Conservation (phyloP, 495 filamentous ascomycete genomes). For the Neurospora pannonica region DNA sequence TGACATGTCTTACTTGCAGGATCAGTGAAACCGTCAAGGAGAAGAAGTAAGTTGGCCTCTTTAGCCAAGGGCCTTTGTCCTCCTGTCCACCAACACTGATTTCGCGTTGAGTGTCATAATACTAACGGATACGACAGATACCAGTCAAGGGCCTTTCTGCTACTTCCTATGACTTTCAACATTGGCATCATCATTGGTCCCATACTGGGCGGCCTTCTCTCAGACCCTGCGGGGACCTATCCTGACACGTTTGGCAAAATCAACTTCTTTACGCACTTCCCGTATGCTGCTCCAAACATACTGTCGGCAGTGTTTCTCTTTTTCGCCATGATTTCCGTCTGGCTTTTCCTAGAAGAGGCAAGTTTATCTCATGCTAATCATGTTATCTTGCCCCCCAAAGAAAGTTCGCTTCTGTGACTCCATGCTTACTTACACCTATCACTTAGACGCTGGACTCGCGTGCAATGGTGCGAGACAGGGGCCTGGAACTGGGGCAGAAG, state of each 20-base stretch:
- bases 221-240: constrained; percentile 64
- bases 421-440: constrained; percentile 10
- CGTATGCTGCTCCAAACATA: constrained; percentile 69
- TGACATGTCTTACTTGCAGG: constrained; percentile 16
- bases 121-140: constrained; percentile 24
- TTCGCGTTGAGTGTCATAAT: not conserved
- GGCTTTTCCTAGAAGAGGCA: constrained; percentile 63
- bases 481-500: constrained; percentile 29
- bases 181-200: constrained; percentile 71
- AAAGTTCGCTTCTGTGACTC: not conserved
- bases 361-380: constrained; percentile 5
- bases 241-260: constrained; percentile 60
- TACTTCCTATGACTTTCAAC: constrained; percentile 70
- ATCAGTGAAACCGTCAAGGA: constrained; percentile 71
- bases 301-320: constrained; percentile 59
- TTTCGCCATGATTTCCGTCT: constrained; percentile 44
- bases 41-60: constrained; percentile 18
- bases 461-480: constrained; percentile 39
- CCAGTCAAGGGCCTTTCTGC: constrained; percentile 57
- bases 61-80: not conserved
- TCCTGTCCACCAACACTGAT: not conserved
- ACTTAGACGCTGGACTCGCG: constrained; percentile 43
- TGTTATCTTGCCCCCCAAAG: not conserved
- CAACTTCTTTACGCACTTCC: constrained; percentile 56
- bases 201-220: constrained; percentile 62